Evolutionary conservation across 2,329 filamentous ascomycete species (phyloP).

Genomic region (Colletotrichum agaves): DNA sequence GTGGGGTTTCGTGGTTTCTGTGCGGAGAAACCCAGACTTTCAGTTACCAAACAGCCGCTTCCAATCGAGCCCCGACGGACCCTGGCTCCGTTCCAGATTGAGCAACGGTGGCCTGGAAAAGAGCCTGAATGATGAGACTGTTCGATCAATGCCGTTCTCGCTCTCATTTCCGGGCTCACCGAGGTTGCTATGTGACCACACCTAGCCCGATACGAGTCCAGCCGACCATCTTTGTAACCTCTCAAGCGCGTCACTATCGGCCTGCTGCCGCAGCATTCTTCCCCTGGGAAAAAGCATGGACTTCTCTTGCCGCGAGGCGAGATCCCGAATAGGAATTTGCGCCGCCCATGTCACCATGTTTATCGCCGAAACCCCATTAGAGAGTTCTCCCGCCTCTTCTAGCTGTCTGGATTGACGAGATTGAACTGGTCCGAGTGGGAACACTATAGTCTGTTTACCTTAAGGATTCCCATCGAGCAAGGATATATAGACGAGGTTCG

Average conservation of each 20-base stretch:
- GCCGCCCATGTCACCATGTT: neutral
- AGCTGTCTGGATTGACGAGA: slow-evolving; percentile 9
- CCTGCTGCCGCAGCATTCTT: neutral
- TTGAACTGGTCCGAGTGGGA: slow-evolving; percentile 31
- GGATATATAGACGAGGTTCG: slow-evolving; percentile 20
- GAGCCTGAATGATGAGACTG: slow-evolving; percentile 36
- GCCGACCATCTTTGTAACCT: neutral
- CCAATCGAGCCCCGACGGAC: neutral
- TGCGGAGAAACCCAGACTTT: neutral
- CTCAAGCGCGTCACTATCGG: slow-evolving; percentile 20
- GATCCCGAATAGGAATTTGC: slow-evolving; percentile 1
- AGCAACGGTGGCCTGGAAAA: slow-evolving; percentile 19
- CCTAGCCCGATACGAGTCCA: neutral
- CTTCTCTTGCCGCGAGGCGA: slow-evolving; percentile 10
- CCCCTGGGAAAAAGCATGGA: slow-evolving; percentile 18
- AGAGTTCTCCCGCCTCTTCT: slow-evolving; percentile 15
- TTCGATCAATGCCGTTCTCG: slow-evolving; percentile 6
- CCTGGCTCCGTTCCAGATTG: slow-evolving; percentile 35
- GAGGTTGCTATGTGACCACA: slow-evolving; percentile 13
- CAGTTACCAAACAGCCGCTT: neutral
- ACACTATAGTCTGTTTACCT: slow-evolving; percentile 3
- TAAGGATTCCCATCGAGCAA: neutral
- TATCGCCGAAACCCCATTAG: slow-evolving; percentile 1
- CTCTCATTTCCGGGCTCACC: slow-evolving; percentile 2
- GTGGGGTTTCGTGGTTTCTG: neutral